Evolutionary conservation across 2,329 filamentous ascomycete species (phyloP).

Genomic region (Cladosporium colombiae): DNA sequence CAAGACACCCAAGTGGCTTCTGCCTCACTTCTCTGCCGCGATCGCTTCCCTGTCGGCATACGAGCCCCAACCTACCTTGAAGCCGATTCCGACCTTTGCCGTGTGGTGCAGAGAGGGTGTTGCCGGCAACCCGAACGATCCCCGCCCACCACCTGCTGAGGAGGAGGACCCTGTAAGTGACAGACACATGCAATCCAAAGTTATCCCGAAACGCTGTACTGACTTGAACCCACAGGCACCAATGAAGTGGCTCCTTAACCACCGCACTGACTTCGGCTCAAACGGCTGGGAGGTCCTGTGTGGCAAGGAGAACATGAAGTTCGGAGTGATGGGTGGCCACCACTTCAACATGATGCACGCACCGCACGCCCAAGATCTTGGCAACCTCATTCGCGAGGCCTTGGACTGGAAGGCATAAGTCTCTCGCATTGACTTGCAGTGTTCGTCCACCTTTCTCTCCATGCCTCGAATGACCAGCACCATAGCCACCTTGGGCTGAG

Average conservation of each 20-base stretch:
- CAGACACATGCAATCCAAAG: no score
- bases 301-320: slow-evolving; percentile 61
- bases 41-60: slow-evolving; percentile 70
- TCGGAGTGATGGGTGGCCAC: slow-evolving; percentile 64
- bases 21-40: slow-evolving; percentile 70
- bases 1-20: slow-evolving; percentile 71
- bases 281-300: slow-evolving; percentile 71
- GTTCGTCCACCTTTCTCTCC: slow-evolving; percentile 22
- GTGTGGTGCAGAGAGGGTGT: slow-evolving; percentile 76
- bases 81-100: slow-evolving; percentile 62
- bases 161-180: slow-evolving; percentile 55
- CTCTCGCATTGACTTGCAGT: neutral
- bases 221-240: no score
- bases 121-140: slow-evolving; percentile 66
- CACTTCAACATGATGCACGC: slow-evolving; percentile 71
- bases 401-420: slow-evolving; percentile 33
- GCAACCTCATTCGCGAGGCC: slow-evolving; percentile 48
- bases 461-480: neutral
- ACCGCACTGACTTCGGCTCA: slow-evolving; percentile 69
- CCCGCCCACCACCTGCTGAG: slow-evolving; percentile 63
- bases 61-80: slow-evolving; percentile 63
- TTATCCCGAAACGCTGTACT: no score
- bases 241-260: slow-evolving; percentile 69
- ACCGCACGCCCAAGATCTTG: slow-evolving; percentile 39
- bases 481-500: slow-evolving; percentile 34